phyloP scores from a whole-genome alignment of 257 asterid species.

The Solanum piurae region DNA sequence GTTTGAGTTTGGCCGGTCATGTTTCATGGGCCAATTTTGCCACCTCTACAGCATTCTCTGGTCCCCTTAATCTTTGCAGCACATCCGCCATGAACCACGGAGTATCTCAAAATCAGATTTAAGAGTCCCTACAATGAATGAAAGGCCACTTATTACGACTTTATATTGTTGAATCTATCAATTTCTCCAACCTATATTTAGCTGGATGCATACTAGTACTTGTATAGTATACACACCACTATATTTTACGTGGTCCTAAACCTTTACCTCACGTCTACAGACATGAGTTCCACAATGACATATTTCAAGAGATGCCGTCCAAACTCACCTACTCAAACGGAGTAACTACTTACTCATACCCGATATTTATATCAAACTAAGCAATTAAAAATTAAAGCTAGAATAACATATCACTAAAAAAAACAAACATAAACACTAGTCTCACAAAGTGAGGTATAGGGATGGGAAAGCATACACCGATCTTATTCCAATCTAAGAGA shows the following conservation, averaged over 20 bases:
- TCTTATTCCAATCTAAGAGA: too few relatives aligned
- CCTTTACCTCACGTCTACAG: neutral
- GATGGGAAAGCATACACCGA: fast-evolving
- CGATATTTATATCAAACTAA: neutral
- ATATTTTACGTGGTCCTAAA: neutral
- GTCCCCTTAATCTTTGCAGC: neutral
- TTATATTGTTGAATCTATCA: neutral
- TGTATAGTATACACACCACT: neutral
- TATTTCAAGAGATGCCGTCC: neutral
- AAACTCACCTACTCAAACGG: neutral
- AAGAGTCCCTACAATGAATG: neutral
- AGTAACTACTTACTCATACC: neutral
- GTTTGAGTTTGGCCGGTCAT: neutral
- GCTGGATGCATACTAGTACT: neutral
- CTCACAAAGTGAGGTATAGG: neutral
- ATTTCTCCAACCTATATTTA: neutral
- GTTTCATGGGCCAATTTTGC: neutral
- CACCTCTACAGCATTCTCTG: neutral
- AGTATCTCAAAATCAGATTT: neutral
- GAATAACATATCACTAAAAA: neutral
- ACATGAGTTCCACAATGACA: neutral
- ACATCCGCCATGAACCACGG: neutral
- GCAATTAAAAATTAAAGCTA: neutral
- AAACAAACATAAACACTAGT: neutral
- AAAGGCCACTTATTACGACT: neutral